A percentile compares a stretch with the other conserved stretches of the same genome.
These are phyloP conservation scores for Malania oleifera DNA, from an alignment of 164 flowering plant genomes.

Conservation along the genomic window DNA sequence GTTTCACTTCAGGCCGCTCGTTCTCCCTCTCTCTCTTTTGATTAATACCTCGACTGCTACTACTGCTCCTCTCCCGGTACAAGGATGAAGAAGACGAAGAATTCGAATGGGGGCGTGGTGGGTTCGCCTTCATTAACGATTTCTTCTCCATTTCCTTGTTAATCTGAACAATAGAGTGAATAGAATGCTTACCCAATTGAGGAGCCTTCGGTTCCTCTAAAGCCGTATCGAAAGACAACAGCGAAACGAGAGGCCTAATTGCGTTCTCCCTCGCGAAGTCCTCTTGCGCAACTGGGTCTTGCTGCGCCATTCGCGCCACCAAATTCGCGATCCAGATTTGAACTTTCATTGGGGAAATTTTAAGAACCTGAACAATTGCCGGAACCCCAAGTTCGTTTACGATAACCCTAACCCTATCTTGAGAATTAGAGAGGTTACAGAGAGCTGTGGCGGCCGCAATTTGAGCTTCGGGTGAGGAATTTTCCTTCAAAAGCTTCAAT, in stretches of 20 bases:
- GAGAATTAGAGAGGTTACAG: conserved; percentile 12
- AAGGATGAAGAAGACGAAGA: conserved; percentile 10
- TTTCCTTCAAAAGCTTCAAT: conserved; percentile 28
- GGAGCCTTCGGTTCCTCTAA: conserved; percentile 9
- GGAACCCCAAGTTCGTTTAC: conserved; percentile 22
- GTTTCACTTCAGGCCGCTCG: conserved; percentile 24
- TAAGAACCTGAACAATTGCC: conserved; percentile 20
- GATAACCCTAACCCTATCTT: conserved; percentile 20
- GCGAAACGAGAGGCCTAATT: conserved; percentile 31
- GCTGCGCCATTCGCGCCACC: conserved; percentile 33
- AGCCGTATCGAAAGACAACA: conserved; percentile 24
- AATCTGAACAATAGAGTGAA: conserved; percentile 32
- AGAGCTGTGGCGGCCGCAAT: conserved; percentile 24
- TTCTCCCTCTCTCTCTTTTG: conserved; percentile 27
- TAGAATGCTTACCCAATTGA: conserved; percentile 18
- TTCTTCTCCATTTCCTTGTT: conserved; percentile 28
- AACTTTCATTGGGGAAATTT: conserved; percentile 25
- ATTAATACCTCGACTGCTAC: conserved; percentile 17
- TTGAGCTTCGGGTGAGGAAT: conserved; percentile 22
- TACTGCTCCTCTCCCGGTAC: conserved; percentile 15
- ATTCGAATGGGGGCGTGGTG: conserved; percentile 3
- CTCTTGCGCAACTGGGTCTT: conserved; percentile 22
- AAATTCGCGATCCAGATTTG: conserved; percentile 22
- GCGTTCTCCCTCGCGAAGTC: conserved; percentile 32
- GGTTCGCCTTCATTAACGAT: neutral